Base-by-base conservation (phyloP, 768 basidiomycete species). In the Austroboletus eburneus region DNA sequence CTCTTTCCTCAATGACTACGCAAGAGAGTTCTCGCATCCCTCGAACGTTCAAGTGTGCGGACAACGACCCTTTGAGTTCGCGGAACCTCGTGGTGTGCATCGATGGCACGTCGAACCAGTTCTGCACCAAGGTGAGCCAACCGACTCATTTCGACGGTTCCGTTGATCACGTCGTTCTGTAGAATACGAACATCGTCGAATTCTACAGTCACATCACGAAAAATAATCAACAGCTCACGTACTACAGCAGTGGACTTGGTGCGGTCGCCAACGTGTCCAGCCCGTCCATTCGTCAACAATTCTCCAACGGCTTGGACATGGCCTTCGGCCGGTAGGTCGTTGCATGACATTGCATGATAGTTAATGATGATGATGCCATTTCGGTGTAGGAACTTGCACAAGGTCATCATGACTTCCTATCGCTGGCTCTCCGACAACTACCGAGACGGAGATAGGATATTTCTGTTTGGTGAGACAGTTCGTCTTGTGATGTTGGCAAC, bases 161-260 rank as follows among this genome's bases (percentile, higher is more conserved):
- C 25, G 13, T 50, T 12, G 13, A 10, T 32, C 30, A 6, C 30
- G 24, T 3, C 20, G 2, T 16, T 29, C 3, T 20, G 8, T 21
- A 74, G 73, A 72, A 73, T 42, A 71, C 72, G 3, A 70, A 72
- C 46, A 68, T 73, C 30, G 49, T 73, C 43, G 71, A 72, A 38
- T 56, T 72, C 10, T 71, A 70, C 42, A 63, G 57, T 43, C 61
- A 57, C n/a, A 54, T 72, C 23, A 52, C 52, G n/a, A 72, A 72
- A 51, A 49, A 51, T 36, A 54, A 61, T 3, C 43, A 43, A 1
- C 72, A 72, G 36, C 58, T 68, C 25, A 68, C 70, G 5, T 72
- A 72, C 42, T 72, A 72, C 49, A 66, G 65, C 43, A 72, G 72
- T 37, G 71, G 71, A 7, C 66, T 72, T 16, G 71, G 71, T 4